Evolutionary conservation across 2,329 filamentous ascomycete species (phyloP).

Genomic region (Aspergillus proliferans): DNA sequence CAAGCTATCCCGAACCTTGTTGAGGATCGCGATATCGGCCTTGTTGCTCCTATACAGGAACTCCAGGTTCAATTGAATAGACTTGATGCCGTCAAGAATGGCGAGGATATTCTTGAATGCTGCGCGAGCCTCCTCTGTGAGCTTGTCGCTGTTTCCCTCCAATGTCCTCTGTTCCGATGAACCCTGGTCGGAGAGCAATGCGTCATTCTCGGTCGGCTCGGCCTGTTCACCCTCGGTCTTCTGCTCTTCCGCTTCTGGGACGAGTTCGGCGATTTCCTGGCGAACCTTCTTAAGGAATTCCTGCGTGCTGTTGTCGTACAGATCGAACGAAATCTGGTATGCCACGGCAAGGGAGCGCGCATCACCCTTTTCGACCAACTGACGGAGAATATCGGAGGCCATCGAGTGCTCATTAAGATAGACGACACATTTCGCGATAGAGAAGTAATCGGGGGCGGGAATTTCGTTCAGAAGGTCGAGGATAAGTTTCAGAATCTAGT

Average conservation of each 20-base stretch:
- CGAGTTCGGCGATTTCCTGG: constrained; percentile 61
- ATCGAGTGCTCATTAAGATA: constrained; percentile 89
- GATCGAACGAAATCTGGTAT: constrained; percentile 95
- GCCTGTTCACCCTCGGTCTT: constrained; percentile 48
- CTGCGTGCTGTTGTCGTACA: constrained; percentile 97
- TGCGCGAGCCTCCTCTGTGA: constrained; percentile 47
- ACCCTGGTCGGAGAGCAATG: constrained; percentile 48
- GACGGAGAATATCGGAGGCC: constrained; percentile 76
- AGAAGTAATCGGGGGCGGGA: constrained; percentile 90
- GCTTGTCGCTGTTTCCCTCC: constrained; percentile 34
- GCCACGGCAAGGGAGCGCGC: constrained; percentile 74
- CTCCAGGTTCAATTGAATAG: constrained; percentile 89
- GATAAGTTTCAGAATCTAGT: constrained; percentile 77
- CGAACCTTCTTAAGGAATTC: constrained; percentile 91
- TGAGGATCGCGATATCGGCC: constrained; percentile 83
- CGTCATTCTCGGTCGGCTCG: constrained; percentile 53
- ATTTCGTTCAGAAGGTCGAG: constrained; percentile 94
- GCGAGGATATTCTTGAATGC: constrained; percentile 53
- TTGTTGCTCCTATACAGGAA: constrained; percentile 95
- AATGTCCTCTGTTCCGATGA: constrained; percentile 32
- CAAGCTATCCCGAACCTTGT: constrained; percentile 92
- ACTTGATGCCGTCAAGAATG: constrained; percentile 81
- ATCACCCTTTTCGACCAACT: constrained; percentile 74
- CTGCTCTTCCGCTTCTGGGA: constrained; percentile 35
- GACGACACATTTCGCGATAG: constrained; percentile 95